Base-by-base conservation (phyloP, 768 basidiomycete species). In the Rhodotorula toruloides region DNA sequence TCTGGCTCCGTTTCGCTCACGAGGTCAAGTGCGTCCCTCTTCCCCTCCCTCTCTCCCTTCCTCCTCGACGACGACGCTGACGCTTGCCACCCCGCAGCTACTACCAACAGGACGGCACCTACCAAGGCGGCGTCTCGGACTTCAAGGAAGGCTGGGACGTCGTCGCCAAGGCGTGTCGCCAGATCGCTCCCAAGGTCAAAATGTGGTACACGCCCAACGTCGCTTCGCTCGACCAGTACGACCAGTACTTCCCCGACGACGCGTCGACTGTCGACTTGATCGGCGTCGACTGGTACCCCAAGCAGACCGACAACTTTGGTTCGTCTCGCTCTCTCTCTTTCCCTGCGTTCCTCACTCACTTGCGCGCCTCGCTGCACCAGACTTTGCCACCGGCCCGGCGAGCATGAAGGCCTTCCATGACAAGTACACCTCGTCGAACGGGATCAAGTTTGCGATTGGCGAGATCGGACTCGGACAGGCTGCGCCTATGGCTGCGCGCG, bases 1-100 rank as follows among this genome's bases (percentile, higher is more conserved):
- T 75, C 58, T 73, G 74, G 72, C 72, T 75, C 29, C 74, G 74
- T n/a, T 73, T 75, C 55, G 73, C 61, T 9, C 71, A 74, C 63
- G 73, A 72, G 52, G 65, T 53, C 57, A 63, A 58, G 52, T 54
- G 37, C 8, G 52, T 54, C 17, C 8, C 13, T 1, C 3, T 14
- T 32, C 17, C 19, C 2, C 27, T n/a, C 31, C 32, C 16, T 32
- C 32, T 8, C 11, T 27, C 21, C n/a, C 44, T 46, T n/a, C 36
- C 3, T 10, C 36, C 22, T 54, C 3, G 6, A 21, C 29, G 25
- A 7, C 54, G 11, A 10, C 19, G 22, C 40, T 44, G 42, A 57
- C 55, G 17, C 29, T 22, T 13, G 6, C n/a, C n/a, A 14, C 14
- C 25, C 37, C 22, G 27, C 52, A 54, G 52, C 72, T 74, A 67